phyloP scores from a whole-genome alignment of 2,329 filamentous ascomycete species.

The Fusarium denticulatum region DNA sequence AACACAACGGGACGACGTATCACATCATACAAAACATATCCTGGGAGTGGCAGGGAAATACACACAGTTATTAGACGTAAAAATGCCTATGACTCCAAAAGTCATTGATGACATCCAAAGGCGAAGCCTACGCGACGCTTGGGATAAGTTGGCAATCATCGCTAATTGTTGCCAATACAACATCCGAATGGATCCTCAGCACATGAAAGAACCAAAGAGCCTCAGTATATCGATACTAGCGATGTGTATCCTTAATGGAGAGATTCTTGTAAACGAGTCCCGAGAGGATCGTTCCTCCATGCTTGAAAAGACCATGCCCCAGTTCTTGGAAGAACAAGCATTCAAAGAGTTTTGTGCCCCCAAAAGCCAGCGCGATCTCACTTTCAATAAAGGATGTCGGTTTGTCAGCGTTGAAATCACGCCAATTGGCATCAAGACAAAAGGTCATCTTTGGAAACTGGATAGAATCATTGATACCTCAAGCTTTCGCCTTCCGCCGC shows the following conservation, averaged over 20 bases:
- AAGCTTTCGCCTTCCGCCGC: not conserved
- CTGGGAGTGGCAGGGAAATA: not conserved
- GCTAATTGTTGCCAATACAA: not conserved
- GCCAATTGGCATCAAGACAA: not conserved
- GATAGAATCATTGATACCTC: not conserved
- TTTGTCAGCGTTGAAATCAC: not conserved
- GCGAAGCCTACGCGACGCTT: not conserved
- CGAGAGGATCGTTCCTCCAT: not conserved
- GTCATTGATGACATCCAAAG: not conserved
- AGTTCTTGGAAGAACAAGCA: not conserved
- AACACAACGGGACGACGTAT: not conserved
- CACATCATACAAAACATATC: not conserved
- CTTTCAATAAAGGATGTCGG: not conserved
- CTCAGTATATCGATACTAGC: not conserved
- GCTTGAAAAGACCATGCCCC: not conserved
- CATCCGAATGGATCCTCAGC: not conserved
- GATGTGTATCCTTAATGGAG: not conserved
- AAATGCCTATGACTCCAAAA: not conserved
- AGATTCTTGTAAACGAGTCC: not conserved
- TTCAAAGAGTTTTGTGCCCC: not conserved
- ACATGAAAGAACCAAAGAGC: not conserved
- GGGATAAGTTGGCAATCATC: slow-evolving; percentile 1
- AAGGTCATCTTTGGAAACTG: not conserved
- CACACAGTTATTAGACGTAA: not conserved
- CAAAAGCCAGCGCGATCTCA: not conserved